Percentiles rank a stretch among this genome's conserved stretches.
These are phyloP conservation scores for Skeletonema potamos DNA, from an alignment of 108 stramenopile genomes.

Conservation along the genomic window DNA sequence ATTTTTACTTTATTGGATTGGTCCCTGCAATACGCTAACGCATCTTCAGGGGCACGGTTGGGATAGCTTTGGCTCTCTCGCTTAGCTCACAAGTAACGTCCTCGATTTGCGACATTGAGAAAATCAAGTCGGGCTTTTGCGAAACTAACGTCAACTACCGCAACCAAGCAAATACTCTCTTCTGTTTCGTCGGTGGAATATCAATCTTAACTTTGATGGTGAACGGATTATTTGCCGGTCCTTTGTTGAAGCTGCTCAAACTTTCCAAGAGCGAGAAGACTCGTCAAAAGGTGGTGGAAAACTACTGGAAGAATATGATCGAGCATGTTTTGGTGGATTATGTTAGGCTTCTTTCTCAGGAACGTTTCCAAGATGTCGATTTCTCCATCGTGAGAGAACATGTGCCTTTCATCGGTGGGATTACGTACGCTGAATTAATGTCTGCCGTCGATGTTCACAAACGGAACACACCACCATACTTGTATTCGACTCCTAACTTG, in stretches of 20 bases:
- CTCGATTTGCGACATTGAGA: no score
- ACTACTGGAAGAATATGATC: conserved; percentile 12
- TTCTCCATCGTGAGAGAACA: conserved; percentile 53
- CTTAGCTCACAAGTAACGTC: conserved; percentile 50
- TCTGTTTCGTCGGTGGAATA: conserved; percentile 50
- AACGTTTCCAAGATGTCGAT: conserved; percentile 51
- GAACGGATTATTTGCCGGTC: conserved; percentile 63
- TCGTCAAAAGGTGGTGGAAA: conserved; percentile 48
- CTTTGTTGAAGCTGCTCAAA: conserved; percentile 36
- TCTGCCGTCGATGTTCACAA: conserved; percentile 43
- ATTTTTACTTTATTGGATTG: no score
- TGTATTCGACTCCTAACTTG: conserved; percentile 47
- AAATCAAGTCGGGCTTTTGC: no score
- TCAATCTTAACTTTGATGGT: conserved; percentile 52
- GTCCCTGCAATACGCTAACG: no score
- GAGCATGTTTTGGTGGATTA: conserved; percentile 16
- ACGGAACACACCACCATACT: conserved; percentile 19
- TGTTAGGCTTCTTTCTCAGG: conserved; percentile 46
- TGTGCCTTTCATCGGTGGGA: conserved; percentile 44
- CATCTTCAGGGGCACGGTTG: conserved; percentile 84
- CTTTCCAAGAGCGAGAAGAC: conserved; percentile 8
- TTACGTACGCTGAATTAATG: conserved; percentile 44
- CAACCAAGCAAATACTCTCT: conserved; percentile 12
- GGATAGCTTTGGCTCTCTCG: conserved; percentile 67
- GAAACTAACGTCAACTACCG: no score